These are phyloP conservation scores for Punctularia strigosozonata DNA, from an alignment of 768 basidiomycete species.

Conservation along the genomic window DNA sequence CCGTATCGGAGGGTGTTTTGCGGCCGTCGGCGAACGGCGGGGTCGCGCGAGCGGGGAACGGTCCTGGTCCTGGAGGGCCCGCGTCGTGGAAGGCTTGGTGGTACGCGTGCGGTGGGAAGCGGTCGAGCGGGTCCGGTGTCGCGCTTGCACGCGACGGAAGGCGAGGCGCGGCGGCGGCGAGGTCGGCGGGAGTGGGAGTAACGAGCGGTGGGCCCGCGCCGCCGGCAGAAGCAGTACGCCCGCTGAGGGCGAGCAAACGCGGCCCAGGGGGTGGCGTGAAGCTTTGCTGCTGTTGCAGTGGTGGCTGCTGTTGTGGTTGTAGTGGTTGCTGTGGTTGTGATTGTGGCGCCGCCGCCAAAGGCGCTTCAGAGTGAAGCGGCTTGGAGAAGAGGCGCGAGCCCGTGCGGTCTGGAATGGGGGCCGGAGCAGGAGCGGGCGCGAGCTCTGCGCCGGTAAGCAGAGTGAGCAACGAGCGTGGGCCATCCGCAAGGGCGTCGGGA, in stretches of 20 bases:
- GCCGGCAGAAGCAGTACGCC: constrained; percentile 14
- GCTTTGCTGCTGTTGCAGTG: constrained; percentile 17
- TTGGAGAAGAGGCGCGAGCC: constrained; percentile 26
- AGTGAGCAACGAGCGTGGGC: constrained; percentile 3
- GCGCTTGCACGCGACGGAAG: no score
- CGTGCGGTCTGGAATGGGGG: constrained; percentile 10
- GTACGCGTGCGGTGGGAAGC: no score
- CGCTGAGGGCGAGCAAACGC: constrained; percentile 30
- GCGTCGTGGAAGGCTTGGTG: no score
- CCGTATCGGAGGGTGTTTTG: no score
- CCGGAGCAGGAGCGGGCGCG: constrained; percentile 1
- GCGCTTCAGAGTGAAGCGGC: constrained; percentile 10
- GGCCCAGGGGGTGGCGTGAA: constrained; percentile 29
- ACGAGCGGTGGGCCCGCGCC: constrained; percentile 4
- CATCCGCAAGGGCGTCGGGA: background rate
- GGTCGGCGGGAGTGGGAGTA: constrained; percentile 3
- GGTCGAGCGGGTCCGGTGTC: no score
- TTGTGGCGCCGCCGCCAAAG: constrained; percentile 3
- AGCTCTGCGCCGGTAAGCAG: no score
- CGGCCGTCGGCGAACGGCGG: no score
- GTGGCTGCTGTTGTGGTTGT: constrained; percentile 7
- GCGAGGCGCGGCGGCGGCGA: no score
- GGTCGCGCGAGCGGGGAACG: no score
- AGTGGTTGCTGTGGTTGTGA: constrained; percentile 3
- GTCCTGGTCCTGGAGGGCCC: no score